Percentiles rank a stretch among this genome's conserved stretches.
Evolutionary conservation across 2,329 filamentous ascomycete genomes (phyloP).

Genomic region (Biscogniauxia mediterranea): DNA sequence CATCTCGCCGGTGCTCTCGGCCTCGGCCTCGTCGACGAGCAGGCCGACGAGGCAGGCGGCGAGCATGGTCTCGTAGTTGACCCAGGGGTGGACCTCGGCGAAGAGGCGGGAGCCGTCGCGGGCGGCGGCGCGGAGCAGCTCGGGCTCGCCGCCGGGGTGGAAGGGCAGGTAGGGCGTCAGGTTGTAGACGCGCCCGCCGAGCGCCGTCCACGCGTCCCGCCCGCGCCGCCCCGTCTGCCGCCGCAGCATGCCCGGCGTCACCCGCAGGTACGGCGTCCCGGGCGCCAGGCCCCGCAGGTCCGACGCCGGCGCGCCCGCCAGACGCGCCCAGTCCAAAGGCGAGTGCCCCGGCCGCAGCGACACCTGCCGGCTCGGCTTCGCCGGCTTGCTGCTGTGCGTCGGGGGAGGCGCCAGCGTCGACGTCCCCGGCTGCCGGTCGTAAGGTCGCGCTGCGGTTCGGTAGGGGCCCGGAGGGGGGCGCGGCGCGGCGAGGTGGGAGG

Average conservation of each 20-base stretch:
- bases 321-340: conserved; percentile 90
- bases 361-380: conserved; percentile 66
- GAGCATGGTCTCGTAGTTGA: conserved; percentile 71
- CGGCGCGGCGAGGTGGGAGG: conserved; percentile 25
- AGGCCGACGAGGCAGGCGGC: conserved; percentile 62
- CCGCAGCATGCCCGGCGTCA: conserved; percentile 79
- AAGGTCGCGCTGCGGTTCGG: conserved; percentile 35
- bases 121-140: conserved; percentile 64
- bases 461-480: conserved; percentile 34
- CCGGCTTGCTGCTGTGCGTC: conserved; percentile 49
- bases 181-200: conserved; percentile 91
- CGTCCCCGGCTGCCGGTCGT: conserved; percentile 30
- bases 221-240: conserved; percentile 78
- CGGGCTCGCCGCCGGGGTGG: conserved; percentile 82
- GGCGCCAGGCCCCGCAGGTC: conserved; percentile 65
- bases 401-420: conserved; percentile 54
- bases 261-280: conserved; percentile 59
- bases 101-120: conserved; percentile 63
- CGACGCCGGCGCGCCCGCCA: conserved; percentile 59
- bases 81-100: conserved; percentile 68
- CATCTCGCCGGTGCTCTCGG: conserved; percentile 38
- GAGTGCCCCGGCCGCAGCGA: conserved; percentile 87
- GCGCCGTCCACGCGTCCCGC: conserved; percentile 84
- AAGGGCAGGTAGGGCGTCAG: conserved; percentile 86
- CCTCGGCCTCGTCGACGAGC: conserved; percentile 55